Percentiles rank a stretch among this genome's conserved stretches.
phyloP scores from a whole-genome alignment of 1,284 basidiomycete genomes.

The Ganoderma boninense region DNA sequence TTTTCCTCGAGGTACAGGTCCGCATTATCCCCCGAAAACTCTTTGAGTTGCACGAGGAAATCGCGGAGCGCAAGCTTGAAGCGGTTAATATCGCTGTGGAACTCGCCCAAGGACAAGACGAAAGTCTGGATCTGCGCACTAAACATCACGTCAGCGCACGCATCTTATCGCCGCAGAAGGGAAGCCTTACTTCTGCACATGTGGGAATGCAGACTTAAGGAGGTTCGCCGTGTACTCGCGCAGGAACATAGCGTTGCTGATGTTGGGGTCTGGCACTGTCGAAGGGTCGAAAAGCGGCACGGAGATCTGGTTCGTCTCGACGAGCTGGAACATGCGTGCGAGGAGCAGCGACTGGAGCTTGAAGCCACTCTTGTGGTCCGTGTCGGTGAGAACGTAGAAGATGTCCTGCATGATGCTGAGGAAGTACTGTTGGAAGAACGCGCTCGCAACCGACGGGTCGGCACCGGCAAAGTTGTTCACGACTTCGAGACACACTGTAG shows the following conservation, averaged over 20 bases:
- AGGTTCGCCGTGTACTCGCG: slow-evolving; percentile 91
- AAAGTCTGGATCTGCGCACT: slow-evolving; percentile 83
- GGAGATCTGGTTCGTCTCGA: slow-evolving; percentile 84
- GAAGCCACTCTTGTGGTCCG: slow-evolving; percentile 98
- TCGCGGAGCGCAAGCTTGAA: slow-evolving; percentile 97
- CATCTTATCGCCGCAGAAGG: neutral
- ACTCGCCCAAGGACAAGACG: slow-evolving; percentile 85
- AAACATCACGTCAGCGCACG: slow-evolving; percentile 20
- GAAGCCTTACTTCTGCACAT: slow-evolving; percentile 78
- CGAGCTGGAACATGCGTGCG: slow-evolving; percentile 93
- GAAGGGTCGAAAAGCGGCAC: slow-evolving; percentile 89
- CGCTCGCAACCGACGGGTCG: slow-evolving; percentile 75
- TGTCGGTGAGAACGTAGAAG: slow-evolving; percentile 97
- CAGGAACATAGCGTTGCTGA: slow-evolving; percentile 87
- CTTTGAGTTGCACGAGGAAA: slow-evolving; percentile 92
- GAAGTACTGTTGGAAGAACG: slow-evolving; percentile 93
- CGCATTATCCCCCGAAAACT: slow-evolving; percentile 88
- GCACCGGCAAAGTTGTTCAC: slow-evolving; percentile 95
- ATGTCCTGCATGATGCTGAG: slow-evolving; percentile 95
- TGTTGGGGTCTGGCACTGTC: slow-evolving; percentile 75
- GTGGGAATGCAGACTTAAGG: slow-evolving; percentile 89
- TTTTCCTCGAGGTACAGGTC: slow-evolving; percentile 96
- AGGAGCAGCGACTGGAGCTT: slow-evolving; percentile 92
- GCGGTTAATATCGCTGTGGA: slow-evolving; percentile 88
- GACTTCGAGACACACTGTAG: slow-evolving; percentile 89